These are phyloP conservation scores for Phytophthora sp. DNA, from an alignment of 352 stramenopile genomes.

Conservation along the genomic window DNA sequence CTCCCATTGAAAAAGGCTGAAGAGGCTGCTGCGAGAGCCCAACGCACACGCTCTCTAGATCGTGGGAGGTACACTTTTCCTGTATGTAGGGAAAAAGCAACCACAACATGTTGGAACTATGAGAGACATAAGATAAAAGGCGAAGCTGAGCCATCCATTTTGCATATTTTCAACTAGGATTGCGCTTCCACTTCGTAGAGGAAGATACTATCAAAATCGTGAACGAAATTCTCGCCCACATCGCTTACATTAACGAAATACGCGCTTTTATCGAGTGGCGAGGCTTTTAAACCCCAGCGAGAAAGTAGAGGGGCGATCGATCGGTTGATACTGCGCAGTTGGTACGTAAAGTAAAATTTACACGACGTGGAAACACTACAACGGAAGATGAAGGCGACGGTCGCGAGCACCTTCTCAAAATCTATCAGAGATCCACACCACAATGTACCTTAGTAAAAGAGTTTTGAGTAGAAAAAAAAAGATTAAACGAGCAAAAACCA, in stretches of 20 bases:
- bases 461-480: neutral
- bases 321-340: conserved; percentile 69
- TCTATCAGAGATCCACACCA: too few relatives aligned
- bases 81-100: too few relatives aligned
- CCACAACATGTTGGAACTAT: too few relatives aligned
- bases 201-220: conserved; percentile 57
- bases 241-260: conserved; percentile 31
- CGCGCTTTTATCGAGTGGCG: conserved; percentile 37
- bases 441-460: too few relatives aligned
- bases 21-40: conserved; percentile 44
- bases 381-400: conserved; percentile 65
- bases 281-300: conserved; percentile 54
- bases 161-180: conserved; percentile 3
- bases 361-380: conserved; percentile 39
- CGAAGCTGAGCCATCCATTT: conserved; percentile 72
- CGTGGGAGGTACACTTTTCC: conserved; percentile 40
- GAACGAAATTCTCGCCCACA: neutral
- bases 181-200: conserved; percentile 54
- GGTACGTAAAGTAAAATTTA: conserved; percentile 66
- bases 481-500: too few relatives aligned
- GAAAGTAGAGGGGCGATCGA: conserved; percentile 61
- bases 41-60: conserved; percentile 46
- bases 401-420: conserved; percentile 77
- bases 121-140: conserved; percentile 66
- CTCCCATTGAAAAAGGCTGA: conserved; percentile 50